phyloP scores from a whole-genome alignment of 805 yeast species.

The Yarrowia divulgata region DNA sequence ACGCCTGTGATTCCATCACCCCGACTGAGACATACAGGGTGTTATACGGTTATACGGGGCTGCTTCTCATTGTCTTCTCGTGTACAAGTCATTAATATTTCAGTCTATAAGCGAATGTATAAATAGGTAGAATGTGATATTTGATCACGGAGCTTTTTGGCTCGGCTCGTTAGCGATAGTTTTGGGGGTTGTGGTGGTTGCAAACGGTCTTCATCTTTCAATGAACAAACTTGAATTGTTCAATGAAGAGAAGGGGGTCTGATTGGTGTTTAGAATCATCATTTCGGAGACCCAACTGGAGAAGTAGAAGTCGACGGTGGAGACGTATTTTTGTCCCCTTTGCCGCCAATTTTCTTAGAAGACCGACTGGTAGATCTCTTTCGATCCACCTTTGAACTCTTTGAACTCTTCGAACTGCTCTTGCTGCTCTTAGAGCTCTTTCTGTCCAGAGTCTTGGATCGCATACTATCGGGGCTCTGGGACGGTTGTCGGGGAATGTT shows the following conservation, averaged over 20 bases:
- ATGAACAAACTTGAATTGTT: not conserved
- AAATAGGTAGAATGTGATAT: not conserved
- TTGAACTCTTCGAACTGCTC: constrained; percentile 6
- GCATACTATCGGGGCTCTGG: constrained; percentile 2
- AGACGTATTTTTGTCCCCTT: not conserved
- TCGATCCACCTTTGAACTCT: not conserved
- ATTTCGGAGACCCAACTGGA: constrained; percentile 1
- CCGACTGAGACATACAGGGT: too few relatives aligned
- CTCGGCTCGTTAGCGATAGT: not conserved
- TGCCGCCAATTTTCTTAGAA: not conserved
- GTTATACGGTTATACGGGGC: too few relatives aligned
- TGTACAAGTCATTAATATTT: not conserved
- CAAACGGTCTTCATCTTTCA: too few relatives aligned
- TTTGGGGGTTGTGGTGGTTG: too few relatives aligned
- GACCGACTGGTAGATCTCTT: not conserved
- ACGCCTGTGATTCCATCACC: too few relatives aligned
- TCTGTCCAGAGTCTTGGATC: constrained; percentile 4
- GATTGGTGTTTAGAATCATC: too few relatives aligned
- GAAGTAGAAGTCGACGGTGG: not conserved
- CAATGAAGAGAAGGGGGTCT: constrained; percentile 1
- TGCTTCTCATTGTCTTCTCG: too few relatives aligned
- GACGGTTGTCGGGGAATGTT: constrained; percentile 19
- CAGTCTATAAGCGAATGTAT: constrained; percentile 21
- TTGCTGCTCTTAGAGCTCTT: constrained; percentile 18
- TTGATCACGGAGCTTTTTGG: not conserved